Evolutionary conservation across 345 rosid genomes (phyloP).

Genomic region (Reutealis trisperma): DNA sequence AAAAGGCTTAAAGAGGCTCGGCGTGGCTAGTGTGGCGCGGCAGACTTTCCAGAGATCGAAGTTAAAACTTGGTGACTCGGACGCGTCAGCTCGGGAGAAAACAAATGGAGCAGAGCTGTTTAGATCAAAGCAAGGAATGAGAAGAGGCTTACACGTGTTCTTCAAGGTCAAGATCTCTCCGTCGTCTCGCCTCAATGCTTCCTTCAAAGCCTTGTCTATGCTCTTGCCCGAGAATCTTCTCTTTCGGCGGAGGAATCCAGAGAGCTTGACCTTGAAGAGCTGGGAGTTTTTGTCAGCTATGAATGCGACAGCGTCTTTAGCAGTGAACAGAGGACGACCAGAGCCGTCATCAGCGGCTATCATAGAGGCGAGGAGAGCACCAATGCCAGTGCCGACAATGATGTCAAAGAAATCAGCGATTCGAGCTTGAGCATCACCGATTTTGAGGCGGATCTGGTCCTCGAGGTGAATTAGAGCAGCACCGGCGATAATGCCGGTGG

Average conservation of each 20-base stretch:
- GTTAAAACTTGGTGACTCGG: conserved; percentile 84
- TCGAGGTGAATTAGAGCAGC: conserved; percentile 72
- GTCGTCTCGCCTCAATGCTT: conserved; percentile 58
- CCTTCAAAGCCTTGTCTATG: conserved; percentile 68
- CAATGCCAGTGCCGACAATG: conserved; percentile 84
- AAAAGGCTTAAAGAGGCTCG: conserved; percentile 80
- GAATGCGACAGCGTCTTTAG: conserved; percentile 64
- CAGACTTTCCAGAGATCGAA: conserved; percentile 91
- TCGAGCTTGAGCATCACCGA: conserved; percentile 65
- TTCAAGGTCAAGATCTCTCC: conserved; percentile 66
- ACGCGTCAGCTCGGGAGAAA: conserved; percentile 95
- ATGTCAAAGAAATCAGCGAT: conserved; percentile 89
- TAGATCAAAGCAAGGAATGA: conserved; percentile 94
- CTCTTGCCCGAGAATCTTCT: conserved; percentile 62
- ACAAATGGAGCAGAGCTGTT: conserved; percentile 93
- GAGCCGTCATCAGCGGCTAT: conserved; percentile 72
- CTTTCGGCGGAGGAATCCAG: conserved; percentile 49
- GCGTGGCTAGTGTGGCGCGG: conserved; percentile 90
- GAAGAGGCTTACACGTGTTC: conserved; percentile 94
- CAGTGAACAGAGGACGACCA: conserved; percentile 72
- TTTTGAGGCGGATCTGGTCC: conserved; percentile 80
- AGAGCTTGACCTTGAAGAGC: conserved; percentile 48
- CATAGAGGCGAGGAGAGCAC: conserved; percentile 74
- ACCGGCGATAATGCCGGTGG: conserved; percentile 66
- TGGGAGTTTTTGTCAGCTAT: conserved; percentile 47